Percentiles rank a stretch among this genome's conserved stretches.
phyloP scores from a whole-genome alignment of 2,329 filamentous ascomycete genomes.

The Phialophora tarda region DNA sequence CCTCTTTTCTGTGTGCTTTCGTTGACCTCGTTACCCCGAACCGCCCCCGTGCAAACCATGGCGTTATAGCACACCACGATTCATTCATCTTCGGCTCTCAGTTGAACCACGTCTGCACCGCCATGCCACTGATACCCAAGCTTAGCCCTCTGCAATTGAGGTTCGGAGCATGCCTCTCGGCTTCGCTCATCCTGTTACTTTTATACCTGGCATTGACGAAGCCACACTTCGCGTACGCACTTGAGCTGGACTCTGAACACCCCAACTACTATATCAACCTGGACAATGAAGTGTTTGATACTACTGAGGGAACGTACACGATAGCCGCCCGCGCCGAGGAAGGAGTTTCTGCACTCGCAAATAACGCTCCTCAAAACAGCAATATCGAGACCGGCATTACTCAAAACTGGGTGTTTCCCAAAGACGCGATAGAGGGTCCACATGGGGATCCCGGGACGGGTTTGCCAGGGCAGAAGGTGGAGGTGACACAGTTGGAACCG shows the following conservation, averaged over 20 bases:
- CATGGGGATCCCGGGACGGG: conserved; percentile 46
- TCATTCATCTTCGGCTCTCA: not conserved
- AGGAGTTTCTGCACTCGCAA: conserved; percentile 58
- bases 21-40: not conserved
- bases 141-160: conserved; percentile 74
- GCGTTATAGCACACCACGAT: conserved; percentile 15
- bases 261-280: conserved; percentile 56
- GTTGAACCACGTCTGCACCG: conserved; percentile 4
- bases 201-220: conserved; percentile 67
- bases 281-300: conserved; percentile 43
- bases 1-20: not conserved
- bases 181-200: conserved; percentile 64
- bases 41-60: not conserved
- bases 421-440: conserved; percentile 58
- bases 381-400: conserved; percentile 69
- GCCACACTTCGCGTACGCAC: conserved; percentile 66
- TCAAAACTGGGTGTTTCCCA: conserved; percentile 68
- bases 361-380: conserved; percentile 67
- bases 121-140: conserved; percentile 52
- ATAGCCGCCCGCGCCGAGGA: conserved; percentile 61
- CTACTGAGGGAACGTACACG: conserved; percentile 49
- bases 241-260: conserved; percentile 57
- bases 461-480: conserved; percentile 43
- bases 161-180: conserved; percentile 69
- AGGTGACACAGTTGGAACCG: conserved; percentile 34